Percentiles rank a stretch among this genome's conserved stretches.
phyloP scores from a whole-genome alignment of 164 flowering plant genomes.

The Protea cynaroides region DNA sequence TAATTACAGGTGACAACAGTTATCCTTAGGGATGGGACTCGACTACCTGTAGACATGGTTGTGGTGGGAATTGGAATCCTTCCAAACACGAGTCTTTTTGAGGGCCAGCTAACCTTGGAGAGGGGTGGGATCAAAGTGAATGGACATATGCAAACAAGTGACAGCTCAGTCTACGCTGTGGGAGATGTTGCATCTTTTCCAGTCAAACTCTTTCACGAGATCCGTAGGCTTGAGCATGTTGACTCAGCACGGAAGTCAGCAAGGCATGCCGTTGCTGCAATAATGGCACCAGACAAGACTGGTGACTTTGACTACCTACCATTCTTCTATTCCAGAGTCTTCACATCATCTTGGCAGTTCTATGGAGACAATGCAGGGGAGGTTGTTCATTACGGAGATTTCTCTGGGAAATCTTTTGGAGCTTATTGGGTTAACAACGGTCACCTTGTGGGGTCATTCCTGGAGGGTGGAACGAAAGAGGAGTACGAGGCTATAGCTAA shows the following conservation, averaged over 20 bases:
- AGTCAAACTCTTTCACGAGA: conserved; percentile 73
- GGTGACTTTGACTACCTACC: conserved; percentile 79
- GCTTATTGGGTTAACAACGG: conserved; percentile 87
- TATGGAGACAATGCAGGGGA: conserved; percentile 90
- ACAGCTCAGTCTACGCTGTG: conserved; percentile 84
- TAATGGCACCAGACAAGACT: conserved; percentile 62
- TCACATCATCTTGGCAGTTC: conserved; percentile 92
- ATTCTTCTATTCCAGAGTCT: conserved; percentile 92
- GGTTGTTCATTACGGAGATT: conserved; percentile 76
- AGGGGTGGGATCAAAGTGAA: conserved; percentile 95
- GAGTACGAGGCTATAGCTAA: conserved; percentile 86
- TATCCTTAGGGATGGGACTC: conserved; percentile 69
- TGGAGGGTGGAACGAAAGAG: conserved; percentile 90
- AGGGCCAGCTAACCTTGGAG: conserved; percentile 83
- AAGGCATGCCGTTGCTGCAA: conserved; percentile 74
- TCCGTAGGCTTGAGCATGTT: conserved; percentile 89
- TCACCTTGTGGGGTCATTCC: conserved; percentile 80
- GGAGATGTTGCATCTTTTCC: conserved; percentile 97
- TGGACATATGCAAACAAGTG: conserved; percentile 74
- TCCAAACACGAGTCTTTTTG: conserved; percentile 85
- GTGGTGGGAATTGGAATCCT: conserved; percentile 96
- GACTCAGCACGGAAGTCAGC: conserved; percentile 86
- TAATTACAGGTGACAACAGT: conserved; percentile 66
- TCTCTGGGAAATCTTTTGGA: conserved; percentile 60
- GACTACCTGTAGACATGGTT: conserved; percentile 75